These are phyloP conservation scores for Periglandula ipomoeae DNA, from an alignment of 2,329 filamentous ascomycete species.

Conservation along the genomic window DNA sequence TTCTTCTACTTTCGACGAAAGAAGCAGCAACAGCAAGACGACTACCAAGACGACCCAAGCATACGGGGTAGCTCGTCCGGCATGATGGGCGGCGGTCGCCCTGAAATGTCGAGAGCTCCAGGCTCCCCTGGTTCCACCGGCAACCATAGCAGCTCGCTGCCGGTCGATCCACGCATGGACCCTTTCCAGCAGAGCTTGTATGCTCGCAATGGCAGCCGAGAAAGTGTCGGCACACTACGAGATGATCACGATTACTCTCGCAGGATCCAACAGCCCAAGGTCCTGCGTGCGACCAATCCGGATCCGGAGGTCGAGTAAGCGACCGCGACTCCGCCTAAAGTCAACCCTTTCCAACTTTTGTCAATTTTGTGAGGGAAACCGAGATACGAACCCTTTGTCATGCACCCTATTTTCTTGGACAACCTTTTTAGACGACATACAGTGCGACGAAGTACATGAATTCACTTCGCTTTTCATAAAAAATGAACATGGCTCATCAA, in stretches of 20 bases:
- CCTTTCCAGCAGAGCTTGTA: constrained; percentile 51
- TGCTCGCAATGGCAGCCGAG: constrained; percentile 47
- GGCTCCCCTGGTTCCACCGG: constrained; percentile 28
- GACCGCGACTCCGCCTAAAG: not conserved
- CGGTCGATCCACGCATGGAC: constrained; percentile 55
- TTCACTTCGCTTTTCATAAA: constrained; percentile 15
- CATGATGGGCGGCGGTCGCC: constrained; percentile 33
- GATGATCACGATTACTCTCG: constrained; percentile 60
- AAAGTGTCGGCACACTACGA: constrained; percentile 54
- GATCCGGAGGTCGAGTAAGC: constrained; percentile 32
- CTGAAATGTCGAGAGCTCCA: constrained; percentile 31
- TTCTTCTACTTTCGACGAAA: constrained; percentile 37
- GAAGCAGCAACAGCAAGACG: constrained; percentile 32
- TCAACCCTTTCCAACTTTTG: not conserved
- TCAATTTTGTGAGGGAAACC: too few species aligned
- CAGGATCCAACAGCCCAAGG: constrained; percentile 44
- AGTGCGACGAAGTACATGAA: constrained; percentile 24
- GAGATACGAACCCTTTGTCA: too few species aligned
- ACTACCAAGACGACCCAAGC: constrained; percentile 35
- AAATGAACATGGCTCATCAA: not conserved
- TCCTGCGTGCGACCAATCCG: constrained; percentile 55
- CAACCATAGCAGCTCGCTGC: constrained; percentile 43
- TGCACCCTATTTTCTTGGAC: constrained; percentile 11
- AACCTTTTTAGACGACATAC: constrained; percentile 16
- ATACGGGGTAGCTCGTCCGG: constrained; percentile 42